phyloP scores from a whole-genome alignment of 2,329 filamentous ascomycete genomes.

The Coniella lustricola region DNA sequence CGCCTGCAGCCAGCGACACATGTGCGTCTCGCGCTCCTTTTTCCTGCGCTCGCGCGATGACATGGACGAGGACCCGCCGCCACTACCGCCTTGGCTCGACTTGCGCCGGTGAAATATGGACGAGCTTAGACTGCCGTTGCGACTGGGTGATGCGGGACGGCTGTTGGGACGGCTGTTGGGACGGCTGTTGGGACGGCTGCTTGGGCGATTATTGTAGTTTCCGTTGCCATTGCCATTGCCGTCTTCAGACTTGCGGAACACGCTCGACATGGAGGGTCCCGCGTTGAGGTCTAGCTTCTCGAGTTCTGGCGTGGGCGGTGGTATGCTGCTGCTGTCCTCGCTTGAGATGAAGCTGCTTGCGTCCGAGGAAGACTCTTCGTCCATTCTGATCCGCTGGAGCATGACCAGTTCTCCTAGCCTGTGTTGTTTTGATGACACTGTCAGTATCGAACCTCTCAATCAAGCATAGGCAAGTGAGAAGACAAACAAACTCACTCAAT shows the following conservation, averaged over 20 bases:
- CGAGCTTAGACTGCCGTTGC: constrained; percentile 22
- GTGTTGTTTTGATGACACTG: neutral
- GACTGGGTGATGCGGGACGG: constrained; percentile 7
- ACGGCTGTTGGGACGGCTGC: neutral
- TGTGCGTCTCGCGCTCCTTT: constrained; percentile 40
- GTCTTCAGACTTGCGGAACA: constrained; percentile 24
- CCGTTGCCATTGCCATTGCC: constrained; percentile 11
- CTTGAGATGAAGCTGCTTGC: constrained; percentile 11
- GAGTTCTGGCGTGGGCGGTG: constrained; percentile 27
- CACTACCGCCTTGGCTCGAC: constrained; percentile 25
- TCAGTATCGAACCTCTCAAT: neutral
- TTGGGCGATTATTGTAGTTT: too few species aligned
- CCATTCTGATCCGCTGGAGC: constrained; percentile 41
- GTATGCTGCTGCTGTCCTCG: constrained; percentile 18
- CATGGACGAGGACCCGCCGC: neutral
- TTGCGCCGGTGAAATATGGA: constrained; percentile 25
- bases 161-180: neutral
- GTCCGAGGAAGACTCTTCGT: constrained; percentile 28
- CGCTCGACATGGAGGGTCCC: constrained; percentile 31
- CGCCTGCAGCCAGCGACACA: constrained; percentile 49
- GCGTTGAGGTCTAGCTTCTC: constrained; percentile 27
- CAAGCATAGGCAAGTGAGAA: too few species aligned
- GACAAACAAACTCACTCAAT: constrained; percentile 55
- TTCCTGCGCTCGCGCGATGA: constrained; percentile 24
- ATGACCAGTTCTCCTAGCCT: constrained; percentile 72